Conservation (phyloP, 768 basidiomycete genomes). For the Exsudoporus frostii region DNA sequence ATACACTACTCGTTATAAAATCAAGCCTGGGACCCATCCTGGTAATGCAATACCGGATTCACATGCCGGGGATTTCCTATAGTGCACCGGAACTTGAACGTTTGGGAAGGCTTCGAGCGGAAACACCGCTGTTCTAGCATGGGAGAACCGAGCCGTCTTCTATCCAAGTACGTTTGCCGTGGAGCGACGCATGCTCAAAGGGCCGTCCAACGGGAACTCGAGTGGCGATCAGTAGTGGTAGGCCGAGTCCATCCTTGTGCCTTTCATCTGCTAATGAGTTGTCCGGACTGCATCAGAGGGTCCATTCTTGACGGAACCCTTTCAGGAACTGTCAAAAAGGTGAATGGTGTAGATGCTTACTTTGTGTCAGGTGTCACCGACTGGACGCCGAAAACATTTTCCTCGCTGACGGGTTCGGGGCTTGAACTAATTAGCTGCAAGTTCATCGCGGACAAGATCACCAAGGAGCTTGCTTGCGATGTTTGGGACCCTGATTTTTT, state of each 20-base stretch:
- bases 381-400: conserved; percentile 31
- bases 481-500: conserved; percentile 66
- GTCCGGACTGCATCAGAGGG: conserved; percentile 37
- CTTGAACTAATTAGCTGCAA: conserved; percentile 50
- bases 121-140: too few relatives aligned
- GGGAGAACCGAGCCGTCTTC: neutral
- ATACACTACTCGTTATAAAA: too few relatives aligned
- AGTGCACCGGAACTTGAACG: too few relatives aligned
- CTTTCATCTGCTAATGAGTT: conserved; percentile 1
- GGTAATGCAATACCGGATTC: too few relatives aligned
- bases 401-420: conserved; percentile 57
- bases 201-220: too few relatives aligned
- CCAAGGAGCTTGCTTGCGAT: conserved; percentile 49
- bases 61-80: too few relatives aligned
- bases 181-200: too few relatives aligned
- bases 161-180: neutral
- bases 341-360: conserved; percentile 40
- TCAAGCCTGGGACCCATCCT: too few relatives aligned
- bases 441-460: conserved; percentile 54
- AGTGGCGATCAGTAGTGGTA: too few relatives aligned
- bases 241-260: neutral
- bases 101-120: too few relatives aligned
- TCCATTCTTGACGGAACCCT: conserved; percentile 45
- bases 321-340: conserved; percentile 35
- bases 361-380: conserved; percentile 30